phyloP scores from a whole-genome alignment of 2,329 filamentous ascomycete genomes.

The Cryphonectria radicalis region DNA sequence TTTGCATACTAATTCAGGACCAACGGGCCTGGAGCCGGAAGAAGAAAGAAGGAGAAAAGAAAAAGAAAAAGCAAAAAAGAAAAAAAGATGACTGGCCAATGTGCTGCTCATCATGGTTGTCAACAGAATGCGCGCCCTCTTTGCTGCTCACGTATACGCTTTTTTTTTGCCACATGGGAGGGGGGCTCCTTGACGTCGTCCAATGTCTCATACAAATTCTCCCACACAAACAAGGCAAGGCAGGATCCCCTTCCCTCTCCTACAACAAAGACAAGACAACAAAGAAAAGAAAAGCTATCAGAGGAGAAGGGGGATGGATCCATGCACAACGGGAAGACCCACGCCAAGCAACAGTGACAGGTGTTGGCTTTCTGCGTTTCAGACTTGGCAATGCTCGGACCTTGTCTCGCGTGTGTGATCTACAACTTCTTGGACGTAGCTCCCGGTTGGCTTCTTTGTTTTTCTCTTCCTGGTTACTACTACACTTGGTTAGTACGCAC shows the following conservation, averaged over 20 bases:
- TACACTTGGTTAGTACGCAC: background rate
- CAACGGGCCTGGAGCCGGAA: too few species aligned
- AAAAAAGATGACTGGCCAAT: background rate
- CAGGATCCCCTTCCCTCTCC: background rate
- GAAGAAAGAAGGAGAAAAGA: too few species aligned
- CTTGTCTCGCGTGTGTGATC: slow-evolving; percentile 5
- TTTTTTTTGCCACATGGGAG: too few species aligned
- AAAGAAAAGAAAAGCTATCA: background rate
- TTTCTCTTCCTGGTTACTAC: too few species aligned
- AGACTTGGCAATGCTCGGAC: slow-evolving; percentile 2
- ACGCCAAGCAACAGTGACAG: slow-evolving; percentile 13
- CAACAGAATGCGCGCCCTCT: background rate
- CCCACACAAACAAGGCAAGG: background rate
- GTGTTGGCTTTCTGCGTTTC: slow-evolving; percentile 1
- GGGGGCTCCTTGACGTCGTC: background rate
- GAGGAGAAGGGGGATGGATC: background rate
- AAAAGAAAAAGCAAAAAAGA: background rate
- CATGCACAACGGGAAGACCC: slow-evolving; percentile 3
- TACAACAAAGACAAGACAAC: background rate
- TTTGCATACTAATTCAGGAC: background rate
- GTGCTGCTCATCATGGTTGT: background rate
- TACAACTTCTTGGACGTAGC: background rate
- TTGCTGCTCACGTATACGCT: background rate
- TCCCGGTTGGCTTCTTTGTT: background rate
- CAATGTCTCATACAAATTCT: background rate